phyloP scores from a whole-genome alignment of 352 stramenopile genomes.

The Phytophthora tentaculata region DNA sequence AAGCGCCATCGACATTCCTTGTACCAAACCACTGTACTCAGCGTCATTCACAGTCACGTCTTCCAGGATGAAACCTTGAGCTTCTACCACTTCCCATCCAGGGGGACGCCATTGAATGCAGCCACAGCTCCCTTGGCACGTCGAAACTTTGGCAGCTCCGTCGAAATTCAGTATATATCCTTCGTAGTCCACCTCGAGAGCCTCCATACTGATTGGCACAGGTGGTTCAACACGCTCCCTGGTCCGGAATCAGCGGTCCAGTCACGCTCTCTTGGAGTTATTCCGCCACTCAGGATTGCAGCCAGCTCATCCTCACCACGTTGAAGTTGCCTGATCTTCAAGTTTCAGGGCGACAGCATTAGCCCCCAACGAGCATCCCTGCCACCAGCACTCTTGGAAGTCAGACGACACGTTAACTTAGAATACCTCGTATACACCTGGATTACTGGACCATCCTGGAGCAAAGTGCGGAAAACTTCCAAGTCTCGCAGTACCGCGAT shows the following conservation, averaged over 20 bases:
- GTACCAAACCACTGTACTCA: neutral
- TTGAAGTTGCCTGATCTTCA: slow-evolving; percentile 5
- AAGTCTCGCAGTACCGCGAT: too few relatives aligned
- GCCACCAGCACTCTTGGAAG: neutral
- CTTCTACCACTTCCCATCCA: too few relatives aligned
- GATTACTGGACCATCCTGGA: neutral
- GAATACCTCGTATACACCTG: slow-evolving; percentile 7
- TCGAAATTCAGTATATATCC: too few relatives aligned
- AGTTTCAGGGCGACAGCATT: slow-evolving; percentile 1
- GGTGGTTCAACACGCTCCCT: slow-evolving; percentile 7
- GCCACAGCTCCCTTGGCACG: too few relatives aligned
- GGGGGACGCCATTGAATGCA: too few relatives aligned
- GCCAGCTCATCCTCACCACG: too few relatives aligned
- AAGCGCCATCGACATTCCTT: neutral
- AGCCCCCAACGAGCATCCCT: neutral
- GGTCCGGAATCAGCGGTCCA: slow-evolving; percentile 5
- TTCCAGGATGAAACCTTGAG: neutral
- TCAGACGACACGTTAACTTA: slow-evolving; percentile 9
- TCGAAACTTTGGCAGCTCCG: too few relatives aligned
- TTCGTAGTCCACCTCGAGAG: too few relatives aligned
- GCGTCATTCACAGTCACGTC: neutral
- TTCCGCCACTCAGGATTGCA: too few relatives aligned
- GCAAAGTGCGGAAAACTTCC: neutral
- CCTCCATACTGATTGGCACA: too few relatives aligned
- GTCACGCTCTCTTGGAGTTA: slow-evolving; percentile 13